A percentile compares a stretch with the other conserved stretches of the same genome.
Evolutionary conservation across 1,284 basidiomycete genomes (phyloP).

Genomic region (Fomitopsis betulina): DNA sequence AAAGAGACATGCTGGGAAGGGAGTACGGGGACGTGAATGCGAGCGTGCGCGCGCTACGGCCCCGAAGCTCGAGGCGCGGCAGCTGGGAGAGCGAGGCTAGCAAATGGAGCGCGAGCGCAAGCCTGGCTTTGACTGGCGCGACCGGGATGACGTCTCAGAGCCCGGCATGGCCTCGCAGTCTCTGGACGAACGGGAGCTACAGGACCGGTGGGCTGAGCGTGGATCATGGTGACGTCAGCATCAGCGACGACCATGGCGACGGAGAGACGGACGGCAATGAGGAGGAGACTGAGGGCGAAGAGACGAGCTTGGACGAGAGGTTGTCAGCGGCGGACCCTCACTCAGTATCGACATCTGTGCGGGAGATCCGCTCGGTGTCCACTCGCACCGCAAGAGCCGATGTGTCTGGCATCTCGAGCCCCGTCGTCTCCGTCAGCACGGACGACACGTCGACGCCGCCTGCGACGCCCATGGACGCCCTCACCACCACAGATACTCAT

Average conservation of each 20-base stretch:
- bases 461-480: conserved; percentile 1
- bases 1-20: conserved; percentile 17
- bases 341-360: not conserved
- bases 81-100: conserved; percentile 84
- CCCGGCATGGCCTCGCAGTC: conserved; percentile 37
- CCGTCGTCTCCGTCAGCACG: not conserved
- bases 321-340: not conserved
- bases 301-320: conserved; percentile 6
- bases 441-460: conserved; percentile 8
- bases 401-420: not conserved
- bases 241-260: conserved; percentile 12
- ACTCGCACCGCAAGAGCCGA: not conserved
- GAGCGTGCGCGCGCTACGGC: conserved; percentile 74
- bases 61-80: conserved; percentile 72
- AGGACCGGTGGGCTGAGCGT: conserved; percentile 47
- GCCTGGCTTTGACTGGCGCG: conserved; percentile 23
- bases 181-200: conserved; percentile 52
- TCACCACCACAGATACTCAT: not conserved
- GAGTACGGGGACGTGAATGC: conserved; percentile 65
- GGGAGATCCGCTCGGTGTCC: conserved; percentile 1
- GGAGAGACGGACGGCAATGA: conserved; percentile 10
- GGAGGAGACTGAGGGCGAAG: conserved; percentile 11
- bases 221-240: conserved; percentile 26
- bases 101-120: conserved; percentile 73
- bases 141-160: conserved; percentile 24